These are phyloP conservation scores for Allium fistulosum DNA, from an alignment of 106 monocot species.

Conservation along the genomic window DNA sequence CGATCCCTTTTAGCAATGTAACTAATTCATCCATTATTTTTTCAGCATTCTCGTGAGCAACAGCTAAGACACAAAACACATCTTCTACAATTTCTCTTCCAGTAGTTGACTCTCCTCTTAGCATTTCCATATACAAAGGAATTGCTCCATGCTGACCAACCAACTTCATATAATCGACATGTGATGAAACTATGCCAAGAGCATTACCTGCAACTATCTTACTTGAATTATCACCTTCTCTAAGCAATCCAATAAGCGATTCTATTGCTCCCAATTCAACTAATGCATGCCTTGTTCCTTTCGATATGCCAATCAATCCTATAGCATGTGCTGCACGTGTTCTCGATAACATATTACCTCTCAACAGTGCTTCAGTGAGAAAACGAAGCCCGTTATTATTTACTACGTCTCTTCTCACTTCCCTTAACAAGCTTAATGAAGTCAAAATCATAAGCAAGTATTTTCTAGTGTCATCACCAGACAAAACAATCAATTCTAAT, in stretches of 20 bases:
- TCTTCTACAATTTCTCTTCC: slow-evolving; percentile 56
- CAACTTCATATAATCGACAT: slow-evolving; percentile 22
- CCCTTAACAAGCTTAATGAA: slow-evolving; percentile 27
- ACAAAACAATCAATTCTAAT: slow-evolving; percentile 6
- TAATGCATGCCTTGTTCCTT: slow-evolving; percentile 21
- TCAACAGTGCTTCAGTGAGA: slow-evolving; percentile 24
- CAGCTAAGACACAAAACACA: slow-evolving; percentile 39
- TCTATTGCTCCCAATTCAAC: slow-evolving; percentile 20
- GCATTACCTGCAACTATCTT: slow-evolving; percentile 36
- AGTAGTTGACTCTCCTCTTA: slow-evolving; percentile 18
- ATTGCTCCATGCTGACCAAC: slow-evolving; percentile 29
- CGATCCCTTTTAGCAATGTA: slow-evolving; percentile 27
- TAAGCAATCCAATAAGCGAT: slow-evolving; percentile 23
- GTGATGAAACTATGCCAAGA: slow-evolving; percentile 37
- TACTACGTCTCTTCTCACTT: slow-evolving; percentile 18
- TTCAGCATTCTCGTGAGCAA: slow-evolving; percentile 31
- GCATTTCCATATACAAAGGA: slow-evolving; percentile 35
- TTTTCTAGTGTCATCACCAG: slow-evolving; percentile 13
- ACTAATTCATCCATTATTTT: slow-evolving; percentile 26
- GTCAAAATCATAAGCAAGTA: slow-evolving; percentile 35
- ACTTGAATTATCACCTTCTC: slow-evolving; percentile 15
- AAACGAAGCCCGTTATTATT: slow-evolving; percentile 11
- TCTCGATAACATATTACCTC: slow-evolving; percentile 24
- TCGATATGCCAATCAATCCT: slow-evolving; percentile 21
- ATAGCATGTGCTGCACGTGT: slow-evolving; percentile 28